These are phyloP conservation scores for Ceratocystiopsis sp. DNA, from an alignment of 2,329 filamentous ascomycete genomes.

Conservation along the genomic window DNA sequence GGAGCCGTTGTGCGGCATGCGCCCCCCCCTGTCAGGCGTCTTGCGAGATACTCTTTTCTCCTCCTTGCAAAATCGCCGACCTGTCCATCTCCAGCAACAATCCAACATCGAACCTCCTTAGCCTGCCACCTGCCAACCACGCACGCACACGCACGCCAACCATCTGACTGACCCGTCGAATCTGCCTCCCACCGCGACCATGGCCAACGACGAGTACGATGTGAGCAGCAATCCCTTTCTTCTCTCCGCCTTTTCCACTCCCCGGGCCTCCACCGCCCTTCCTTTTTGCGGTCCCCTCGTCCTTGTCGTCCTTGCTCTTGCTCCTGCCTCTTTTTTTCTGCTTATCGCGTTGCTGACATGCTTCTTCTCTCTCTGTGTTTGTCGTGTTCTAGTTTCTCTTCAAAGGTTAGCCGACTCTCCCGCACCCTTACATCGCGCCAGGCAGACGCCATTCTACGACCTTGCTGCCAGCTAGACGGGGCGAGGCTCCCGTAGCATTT, in stretches of 20 bases:
- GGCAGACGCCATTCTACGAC: background rate
- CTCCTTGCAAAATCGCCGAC: no score
- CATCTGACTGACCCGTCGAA: background rate
- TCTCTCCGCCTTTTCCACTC: slow-evolving; percentile 7
- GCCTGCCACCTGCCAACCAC: background rate
- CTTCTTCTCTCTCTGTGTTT: no score
- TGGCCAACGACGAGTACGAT: slow-evolving; percentile 99
- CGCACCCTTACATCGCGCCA: slow-evolving; percentile 2
- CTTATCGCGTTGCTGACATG: no score
- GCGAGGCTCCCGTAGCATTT: no score
- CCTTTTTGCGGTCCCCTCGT: background rate
- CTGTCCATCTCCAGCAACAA: no score
- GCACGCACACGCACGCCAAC: no score
- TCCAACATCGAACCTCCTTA: background rate
- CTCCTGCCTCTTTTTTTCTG: no score
- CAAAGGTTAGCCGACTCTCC: slow-evolving; percentile 53
- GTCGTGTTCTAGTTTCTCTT: slow-evolving; percentile 64
- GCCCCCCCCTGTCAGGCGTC: no score
- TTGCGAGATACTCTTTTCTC: no score
- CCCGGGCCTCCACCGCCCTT: slow-evolving; percentile 5
- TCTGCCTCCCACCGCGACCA: slow-evolving; percentile 20
- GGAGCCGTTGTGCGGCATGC: no score
- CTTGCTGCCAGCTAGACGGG: no score
- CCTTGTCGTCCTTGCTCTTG: no score
- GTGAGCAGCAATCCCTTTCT: slow-evolving; percentile 36